Conservation (phyloP, 1,284 basidiomycete species). For the Vanrija pseudolonga region DNA sequence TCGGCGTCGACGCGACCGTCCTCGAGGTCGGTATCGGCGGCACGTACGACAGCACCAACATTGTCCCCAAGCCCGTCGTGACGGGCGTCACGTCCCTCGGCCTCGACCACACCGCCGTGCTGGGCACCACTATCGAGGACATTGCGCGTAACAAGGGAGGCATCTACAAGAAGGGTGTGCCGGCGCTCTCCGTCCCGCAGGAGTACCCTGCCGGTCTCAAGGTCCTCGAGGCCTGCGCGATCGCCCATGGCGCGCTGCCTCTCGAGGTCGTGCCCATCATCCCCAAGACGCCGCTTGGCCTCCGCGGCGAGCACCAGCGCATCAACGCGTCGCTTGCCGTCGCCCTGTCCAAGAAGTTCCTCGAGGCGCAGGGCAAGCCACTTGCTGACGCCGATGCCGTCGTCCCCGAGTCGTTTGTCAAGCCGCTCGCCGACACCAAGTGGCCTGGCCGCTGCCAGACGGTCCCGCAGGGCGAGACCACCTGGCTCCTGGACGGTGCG, state of each 20-base stretch:
- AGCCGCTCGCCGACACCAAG: conserved; percentile 65
- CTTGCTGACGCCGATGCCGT: conserved; percentile 27
- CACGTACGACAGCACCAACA: conserved; percentile 91
- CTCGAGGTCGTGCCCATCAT: conserved; percentile 38
- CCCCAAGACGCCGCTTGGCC: conserved; percentile 56
- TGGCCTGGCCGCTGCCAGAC: conserved; percentile 99
- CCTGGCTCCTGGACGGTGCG: conserved; percentile 93
- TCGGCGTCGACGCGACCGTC: conserved; percentile 76
- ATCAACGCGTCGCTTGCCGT: conserved; percentile 89
- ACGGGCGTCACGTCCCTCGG: conserved; percentile 89
- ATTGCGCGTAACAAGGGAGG: conserved; percentile 97
- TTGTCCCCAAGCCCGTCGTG: conserved; percentile 83
- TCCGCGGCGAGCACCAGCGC: conserved; percentile 83
- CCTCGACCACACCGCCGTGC: conserved; percentile 84
- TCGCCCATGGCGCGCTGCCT: conserved; percentile 54
- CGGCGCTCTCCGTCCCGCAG: conserved; percentile 80
- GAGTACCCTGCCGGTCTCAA: conserved; percentile 60
- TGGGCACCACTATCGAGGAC: conserved; percentile 83
- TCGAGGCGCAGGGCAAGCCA: conserved; percentile 50
- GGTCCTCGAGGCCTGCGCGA: conserved; percentile 67
- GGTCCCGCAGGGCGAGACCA: conserved; percentile 57
- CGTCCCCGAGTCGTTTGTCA: conserved; percentile 58
- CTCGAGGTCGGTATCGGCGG: conserved; percentile 98
- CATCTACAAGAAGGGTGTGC: conserved; percentile 87
- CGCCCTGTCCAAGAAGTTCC: conserved; percentile 66